Conservation (phyloP, 768 basidiomycete genomes). For the Thelephora aurantiotincta region DNA sequence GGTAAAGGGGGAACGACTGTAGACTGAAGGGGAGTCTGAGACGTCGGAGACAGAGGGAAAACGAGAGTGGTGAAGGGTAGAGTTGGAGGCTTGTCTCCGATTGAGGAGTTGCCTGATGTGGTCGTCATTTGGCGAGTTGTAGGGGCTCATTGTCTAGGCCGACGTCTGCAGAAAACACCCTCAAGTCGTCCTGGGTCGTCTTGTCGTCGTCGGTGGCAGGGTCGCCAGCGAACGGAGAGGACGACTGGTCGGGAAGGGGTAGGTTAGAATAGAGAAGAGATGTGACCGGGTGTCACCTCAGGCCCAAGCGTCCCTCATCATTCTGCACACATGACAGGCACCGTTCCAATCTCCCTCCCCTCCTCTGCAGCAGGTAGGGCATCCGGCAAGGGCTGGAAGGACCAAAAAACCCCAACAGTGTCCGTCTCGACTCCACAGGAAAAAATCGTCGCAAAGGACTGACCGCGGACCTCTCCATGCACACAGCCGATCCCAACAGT, state of each 20-base stretch:
- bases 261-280: constrained; percentile 1
- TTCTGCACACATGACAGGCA: background rate
- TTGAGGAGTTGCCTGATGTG: constrained; percentile 37
- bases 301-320: background rate
- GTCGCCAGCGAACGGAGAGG: constrained; percentile 7
- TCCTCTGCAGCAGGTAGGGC: constrained; percentile 51
- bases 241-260: constrained; percentile 9
- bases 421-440: constrained; percentile 38
- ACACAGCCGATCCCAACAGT: constrained; percentile 53
- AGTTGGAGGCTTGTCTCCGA: constrained; percentile 31
- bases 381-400: constrained; percentile 40
- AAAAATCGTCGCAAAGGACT: constrained; percentile 30
- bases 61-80: constrained; percentile 26
- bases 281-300: background rate
- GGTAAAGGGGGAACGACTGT: constrained; percentile 46
- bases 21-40: constrained; percentile 57
- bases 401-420: constrained; percentile 25
- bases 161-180: constrained; percentile 18
- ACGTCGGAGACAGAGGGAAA: constrained; percentile 43
- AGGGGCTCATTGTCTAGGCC: constrained; percentile 18
- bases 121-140: constrained; percentile 27
- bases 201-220: constrained; percentile 4
- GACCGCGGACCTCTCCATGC: constrained; percentile 7
- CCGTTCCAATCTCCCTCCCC: constrained; percentile 27
- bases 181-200: constrained; percentile 8